These are phyloP conservation scores for Diaporthe sp. DNA, from an alignment of 2,329 filamentous ascomycete genomes.

Conservation along the genomic window DNA sequence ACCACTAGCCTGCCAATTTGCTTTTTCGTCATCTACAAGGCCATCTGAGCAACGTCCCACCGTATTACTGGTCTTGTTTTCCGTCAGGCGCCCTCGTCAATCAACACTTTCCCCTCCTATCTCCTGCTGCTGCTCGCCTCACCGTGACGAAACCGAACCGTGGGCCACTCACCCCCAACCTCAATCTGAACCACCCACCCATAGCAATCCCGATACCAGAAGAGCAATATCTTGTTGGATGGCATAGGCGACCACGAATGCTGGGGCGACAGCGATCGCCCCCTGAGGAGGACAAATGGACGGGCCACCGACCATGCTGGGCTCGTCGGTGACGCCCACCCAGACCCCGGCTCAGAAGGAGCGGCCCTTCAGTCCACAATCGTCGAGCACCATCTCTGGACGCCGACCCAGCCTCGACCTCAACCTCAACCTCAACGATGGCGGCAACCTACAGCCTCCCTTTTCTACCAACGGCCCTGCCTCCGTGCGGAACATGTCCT, in stretches of 20 bases:
- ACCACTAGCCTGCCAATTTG: slow-evolving; percentile 8
- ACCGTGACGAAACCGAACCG: neutral
- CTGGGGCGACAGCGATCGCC: slow-evolving; percentile 40
- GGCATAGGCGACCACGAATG: slow-evolving; percentile 40
- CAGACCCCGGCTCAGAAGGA: slow-evolving; percentile 44
- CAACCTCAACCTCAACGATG: slow-evolving; percentile 67
- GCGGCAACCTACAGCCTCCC: slow-evolving; percentile 58
- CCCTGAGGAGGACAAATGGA: slow-evolving; percentile 49
- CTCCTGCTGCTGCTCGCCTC: neutral
- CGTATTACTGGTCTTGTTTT: neutral
- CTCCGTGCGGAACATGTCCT: slow-evolving; percentile 57
- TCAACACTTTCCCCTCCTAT: neutral
- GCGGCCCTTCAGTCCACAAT: slow-evolving; percentile 60
- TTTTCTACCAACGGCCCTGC: slow-evolving; percentile 52
- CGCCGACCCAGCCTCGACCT: slow-evolving; percentile 65
- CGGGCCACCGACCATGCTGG: slow-evolving; percentile 57
- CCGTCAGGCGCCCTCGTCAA: neutral
- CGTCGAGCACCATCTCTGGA: slow-evolving; percentile 49
- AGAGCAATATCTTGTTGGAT: slow-evolving; percentile 18
- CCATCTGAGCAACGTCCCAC: slow-evolving; percentile 18
- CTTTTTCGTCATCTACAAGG: slow-evolving; percentile 14
- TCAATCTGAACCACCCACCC: neutral
- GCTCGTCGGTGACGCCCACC: slow-evolving; percentile 63
- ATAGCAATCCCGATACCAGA: neutral
- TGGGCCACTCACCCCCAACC: neutral